phyloP scores from a whole-genome alignment of 2,329 filamentous ascomycete species.

The Curvularia lunata region DNA sequence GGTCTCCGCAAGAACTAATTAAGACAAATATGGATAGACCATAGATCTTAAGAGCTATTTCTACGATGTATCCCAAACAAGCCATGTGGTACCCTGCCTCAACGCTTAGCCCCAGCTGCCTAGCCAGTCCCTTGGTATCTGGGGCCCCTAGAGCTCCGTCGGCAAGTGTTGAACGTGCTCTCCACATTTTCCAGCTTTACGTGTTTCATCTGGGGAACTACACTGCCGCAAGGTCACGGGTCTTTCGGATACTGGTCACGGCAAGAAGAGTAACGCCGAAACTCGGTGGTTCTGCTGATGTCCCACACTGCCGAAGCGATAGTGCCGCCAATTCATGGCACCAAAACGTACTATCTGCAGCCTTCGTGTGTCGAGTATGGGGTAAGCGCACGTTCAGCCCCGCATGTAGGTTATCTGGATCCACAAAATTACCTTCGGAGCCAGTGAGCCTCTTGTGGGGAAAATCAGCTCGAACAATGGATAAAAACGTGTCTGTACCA shows the following conservation, averaged over 20 bases:
- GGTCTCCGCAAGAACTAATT: background rate
- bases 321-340: background rate
- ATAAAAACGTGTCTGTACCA: background rate
- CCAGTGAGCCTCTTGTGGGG: background rate
- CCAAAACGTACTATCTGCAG: background rate
- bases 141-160: background rate
- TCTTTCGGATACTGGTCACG: background rate
- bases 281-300: background rate
- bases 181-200: background rate
- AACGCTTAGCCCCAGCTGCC: background rate
- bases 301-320: background rate
- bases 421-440: background rate
- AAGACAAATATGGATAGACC: background rate
- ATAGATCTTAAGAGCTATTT: background rate
- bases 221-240: slow-evolving; percentile 2
- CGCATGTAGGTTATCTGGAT: background rate
- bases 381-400: background rate
- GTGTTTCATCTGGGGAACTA: slow-evolving; percentile 5
- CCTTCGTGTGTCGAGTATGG: background rate
- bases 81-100: background rate
- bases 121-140: background rate
- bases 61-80: background rate
- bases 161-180: background rate
- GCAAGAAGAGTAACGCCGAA: background rate
- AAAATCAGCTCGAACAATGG: background rate